Conservation (phyloP, 2,329 filamentous ascomycete species). For the Colletotrichum eleusines region DNA sequence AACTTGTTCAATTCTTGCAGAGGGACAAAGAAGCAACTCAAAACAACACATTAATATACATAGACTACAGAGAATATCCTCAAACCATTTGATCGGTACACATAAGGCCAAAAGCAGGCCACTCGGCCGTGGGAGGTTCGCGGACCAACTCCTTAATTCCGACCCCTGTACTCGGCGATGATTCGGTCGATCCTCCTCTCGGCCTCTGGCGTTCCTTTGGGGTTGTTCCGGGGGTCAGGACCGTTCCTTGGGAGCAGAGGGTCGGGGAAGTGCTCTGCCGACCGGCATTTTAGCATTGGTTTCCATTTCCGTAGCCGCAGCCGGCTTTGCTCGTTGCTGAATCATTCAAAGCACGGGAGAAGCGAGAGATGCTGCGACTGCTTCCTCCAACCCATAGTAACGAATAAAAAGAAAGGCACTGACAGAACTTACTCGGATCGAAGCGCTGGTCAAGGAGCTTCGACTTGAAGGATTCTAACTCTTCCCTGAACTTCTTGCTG, state of each 20-base stretch:
- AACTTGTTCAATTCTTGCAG: neutral
- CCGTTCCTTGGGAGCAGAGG: slow-evolving; percentile 57
- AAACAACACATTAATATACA: neutral
- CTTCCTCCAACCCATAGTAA: neutral
- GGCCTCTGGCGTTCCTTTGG: slow-evolving; percentile 55
- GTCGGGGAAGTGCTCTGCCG: slow-evolving; percentile 58
- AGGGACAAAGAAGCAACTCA: neutral
- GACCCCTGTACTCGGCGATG: slow-evolving; percentile 45
- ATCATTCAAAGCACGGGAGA: neutral
- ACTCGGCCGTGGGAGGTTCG: neutral
- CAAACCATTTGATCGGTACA: neutral
- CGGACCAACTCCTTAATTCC: neutral
- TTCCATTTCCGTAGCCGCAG: neutral
- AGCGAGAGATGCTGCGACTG: neutral
- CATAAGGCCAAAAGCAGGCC: neutral
- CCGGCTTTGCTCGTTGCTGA: neutral
- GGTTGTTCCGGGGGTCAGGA: slow-evolving; percentile 50
- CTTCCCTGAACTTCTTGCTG: slow-evolving; percentile 57
- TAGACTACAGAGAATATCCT: neutral
- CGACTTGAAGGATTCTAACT: slow-evolving; percentile 54
- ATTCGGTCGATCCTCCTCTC: slow-evolving; percentile 55
- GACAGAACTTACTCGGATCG: slow-evolving; percentile 51
- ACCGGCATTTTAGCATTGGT: neutral
- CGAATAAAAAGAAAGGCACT: too few species aligned
- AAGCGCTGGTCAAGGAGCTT: slow-evolving; percentile 61